These are phyloP conservation scores for Herpotrichia juniperi DNA, from an alignment of 2,329 filamentous ascomycete species.

Conservation along the genomic window DNA sequence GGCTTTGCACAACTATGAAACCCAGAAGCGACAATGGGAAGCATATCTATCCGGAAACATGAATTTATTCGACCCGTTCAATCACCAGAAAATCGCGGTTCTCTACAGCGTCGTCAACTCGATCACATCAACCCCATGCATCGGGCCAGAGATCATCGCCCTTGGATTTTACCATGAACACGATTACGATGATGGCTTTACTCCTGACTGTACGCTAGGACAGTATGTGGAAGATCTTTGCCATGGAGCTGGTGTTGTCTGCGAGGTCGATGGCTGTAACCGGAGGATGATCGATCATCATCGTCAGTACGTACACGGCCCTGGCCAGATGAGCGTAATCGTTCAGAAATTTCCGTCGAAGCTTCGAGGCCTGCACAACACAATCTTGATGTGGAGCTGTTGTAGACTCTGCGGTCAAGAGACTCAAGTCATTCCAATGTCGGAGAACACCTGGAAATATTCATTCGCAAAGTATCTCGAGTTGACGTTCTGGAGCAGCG, in stretches of 20 bases:
- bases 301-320: slow-evolving; percentile 94
- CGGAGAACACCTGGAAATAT: slow-evolving; percentile 94
- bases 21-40: slow-evolving; percentile 95
- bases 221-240: slow-evolving; percentile 95
- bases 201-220: slow-evolving; percentile 87
- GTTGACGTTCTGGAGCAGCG: slow-evolving; percentile 91
- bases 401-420: slow-evolving; percentile 93
- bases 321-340: slow-evolving; percentile 90
- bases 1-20: slow-evolving; percentile 89
- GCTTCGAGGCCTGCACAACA: slow-evolving; percentile 69
- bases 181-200: slow-evolving; percentile 70
- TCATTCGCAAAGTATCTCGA: slow-evolving; percentile 99
- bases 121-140: slow-evolving; percentile 89
- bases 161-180: slow-evolving; percentile 95
- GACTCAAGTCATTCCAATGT: slow-evolving; percentile 89
- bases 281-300: slow-evolving; percentile 91
- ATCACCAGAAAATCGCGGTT: slow-evolving; percentile 95
- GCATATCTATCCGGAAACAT: slow-evolving; percentile 87
- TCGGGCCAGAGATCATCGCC: slow-evolving; percentile 86
- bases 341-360: slow-evolving; percentile 76
- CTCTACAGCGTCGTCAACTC: slow-evolving; percentile 94
- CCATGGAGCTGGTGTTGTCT: slow-evolving; percentile 75
- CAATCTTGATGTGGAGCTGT: slow-evolving; percentile 96
- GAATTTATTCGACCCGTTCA: slow-evolving; percentile 90
- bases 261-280: slow-evolving; percentile 83